Percentiles rank a stretch among this genome's conserved stretches.
phyloP scores from a whole-genome alignment of 768 basidiomycete species.

The Kondoa malvinella region DNA sequence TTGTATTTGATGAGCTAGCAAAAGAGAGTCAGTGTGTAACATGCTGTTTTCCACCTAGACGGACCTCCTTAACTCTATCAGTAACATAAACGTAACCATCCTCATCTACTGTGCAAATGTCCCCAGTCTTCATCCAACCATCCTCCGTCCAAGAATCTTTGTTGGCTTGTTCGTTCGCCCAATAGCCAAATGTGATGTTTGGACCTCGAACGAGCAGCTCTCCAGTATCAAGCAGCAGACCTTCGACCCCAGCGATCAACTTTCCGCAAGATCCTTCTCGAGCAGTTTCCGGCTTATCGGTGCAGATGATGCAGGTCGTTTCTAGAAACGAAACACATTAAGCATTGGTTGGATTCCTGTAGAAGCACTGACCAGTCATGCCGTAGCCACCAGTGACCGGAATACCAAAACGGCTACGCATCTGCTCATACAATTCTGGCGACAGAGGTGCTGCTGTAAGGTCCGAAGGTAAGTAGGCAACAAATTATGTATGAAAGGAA shows the following conservation, averaged over 20 bases:
- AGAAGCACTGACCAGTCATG: slow-evolving; percentile 22
- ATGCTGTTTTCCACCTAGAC: too few species aligned
- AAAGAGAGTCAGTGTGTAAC: neutral
- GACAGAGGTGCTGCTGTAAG: slow-evolving; percentile 28
- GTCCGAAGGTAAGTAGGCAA: slow-evolving; percentile 18
- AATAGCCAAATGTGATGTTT: slow-evolving; percentile 36
- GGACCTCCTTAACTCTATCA: slow-evolving; percentile 7
- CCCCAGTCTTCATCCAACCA: slow-evolving; percentile 14
- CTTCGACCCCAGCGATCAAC: slow-evolving; percentile 19
- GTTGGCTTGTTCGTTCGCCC: slow-evolving; percentile 16
- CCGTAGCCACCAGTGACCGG: slow-evolving; percentile 19
- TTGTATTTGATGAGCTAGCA: slow-evolving; percentile 9
- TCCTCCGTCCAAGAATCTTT: slow-evolving; percentile 7
- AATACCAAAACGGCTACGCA: slow-evolving; percentile 13
- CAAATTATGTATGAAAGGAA: slow-evolving; percentile 2
- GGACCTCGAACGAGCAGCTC: slow-evolving; percentile 33
- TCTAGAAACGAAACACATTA: slow-evolving; percentile 5
- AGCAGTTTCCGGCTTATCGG: neutral
- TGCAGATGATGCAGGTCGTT: slow-evolving; percentile 9
- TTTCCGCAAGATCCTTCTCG: slow-evolving; percentile 17
- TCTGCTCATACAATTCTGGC: slow-evolving; percentile 20
- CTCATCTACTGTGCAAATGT: slow-evolving; percentile 7
- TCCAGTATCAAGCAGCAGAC: slow-evolving; percentile 15
- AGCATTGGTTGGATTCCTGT: neutral
- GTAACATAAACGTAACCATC: slow-evolving; percentile 1